Evolutionary conservation across 2,329 filamentous ascomycete species (phyloP).

Genomic region (Xylariaceae sp.): DNA sequence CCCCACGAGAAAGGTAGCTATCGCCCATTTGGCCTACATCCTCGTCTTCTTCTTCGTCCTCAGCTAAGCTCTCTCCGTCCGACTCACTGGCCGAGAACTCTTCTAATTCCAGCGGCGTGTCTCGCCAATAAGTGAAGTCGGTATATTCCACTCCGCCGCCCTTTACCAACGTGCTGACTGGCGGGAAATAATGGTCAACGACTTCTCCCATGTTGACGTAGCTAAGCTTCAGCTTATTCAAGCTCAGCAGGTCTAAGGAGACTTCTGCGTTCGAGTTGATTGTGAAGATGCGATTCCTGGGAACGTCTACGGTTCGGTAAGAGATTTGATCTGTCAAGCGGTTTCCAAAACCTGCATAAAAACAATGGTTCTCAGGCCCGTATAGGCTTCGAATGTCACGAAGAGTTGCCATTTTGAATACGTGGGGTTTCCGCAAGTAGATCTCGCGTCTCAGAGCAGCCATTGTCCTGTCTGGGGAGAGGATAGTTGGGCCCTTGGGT

Average conservation of each 20-base stretch:
- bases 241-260: slow-evolving; percentile 82
- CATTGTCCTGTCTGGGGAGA: slow-evolving; percentile 93
- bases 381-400: slow-evolving; percentile 93
- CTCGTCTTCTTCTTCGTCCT: slow-evolving; percentile 52
- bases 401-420: slow-evolving; percentile 99
- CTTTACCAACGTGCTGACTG: slow-evolving; percentile 83
- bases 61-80: slow-evolving; percentile 46
- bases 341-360: slow-evolving; percentile 97
- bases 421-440: slow-evolving; percentile 93
- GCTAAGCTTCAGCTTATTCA: slow-evolving; percentile 95
- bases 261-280: slow-evolving; percentile 99
- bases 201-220: slow-evolving; percentile 98
- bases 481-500: slow-evolving; percentile 89
- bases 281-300: slow-evolving; percentile 92
- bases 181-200: slow-evolving; percentile 97
- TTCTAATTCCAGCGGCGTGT: slow-evolving; percentile 80
- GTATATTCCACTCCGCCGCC: slow-evolving; percentile 94
- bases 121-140: slow-evolving; percentile 96
- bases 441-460: slow-evolving; percentile 90
- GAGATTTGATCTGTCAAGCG: slow-evolving; percentile 94
- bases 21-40: slow-evolving; percentile 52
- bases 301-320: slow-evolving; percentile 95
- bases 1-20: slow-evolving; percentile 50
- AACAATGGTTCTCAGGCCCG: slow-evolving; percentile 76
- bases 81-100: slow-evolving; percentile 84